Conservation (phyloP, 306 rosid species). For the Styphnolobium japonicum region DNA sequence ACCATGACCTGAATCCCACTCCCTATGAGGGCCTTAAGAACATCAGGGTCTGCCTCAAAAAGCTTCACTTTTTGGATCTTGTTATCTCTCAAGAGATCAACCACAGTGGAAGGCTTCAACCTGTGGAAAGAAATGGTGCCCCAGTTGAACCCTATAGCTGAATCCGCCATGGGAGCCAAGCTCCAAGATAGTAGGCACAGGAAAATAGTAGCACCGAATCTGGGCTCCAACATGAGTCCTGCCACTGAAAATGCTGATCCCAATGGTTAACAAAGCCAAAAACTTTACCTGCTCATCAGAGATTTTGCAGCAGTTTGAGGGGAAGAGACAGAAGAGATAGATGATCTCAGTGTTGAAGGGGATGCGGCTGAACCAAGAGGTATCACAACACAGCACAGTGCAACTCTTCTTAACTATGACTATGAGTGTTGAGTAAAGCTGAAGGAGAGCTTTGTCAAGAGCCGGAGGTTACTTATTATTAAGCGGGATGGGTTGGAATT, state of each 20-base stretch:
- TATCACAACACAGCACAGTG: too few species aligned
- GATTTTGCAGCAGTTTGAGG: neutral
- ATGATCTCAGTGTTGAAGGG: too few species aligned
- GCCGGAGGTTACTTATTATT: too few species aligned
- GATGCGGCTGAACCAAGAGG: neutral
- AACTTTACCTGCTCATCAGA: neutral
- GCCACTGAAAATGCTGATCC: conserved; percentile 5
- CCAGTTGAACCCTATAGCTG: conserved; percentile 89
- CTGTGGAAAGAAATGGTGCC: conserved; percentile 71
- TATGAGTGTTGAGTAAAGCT: neutral
- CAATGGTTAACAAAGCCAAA: neutral
- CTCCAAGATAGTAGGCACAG: conserved; percentile 26
- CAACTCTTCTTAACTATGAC: too few species aligned
- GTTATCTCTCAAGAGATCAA: conserved; percentile 66
- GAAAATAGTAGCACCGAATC: conserved; percentile 21
- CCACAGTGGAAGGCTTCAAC: conserved; percentile 74
- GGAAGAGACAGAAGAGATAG: neutral
- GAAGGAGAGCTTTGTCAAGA: neutral
- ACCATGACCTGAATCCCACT: conserved; percentile 80
- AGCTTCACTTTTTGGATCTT: conserved; percentile 77
- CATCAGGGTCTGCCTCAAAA: conserved; percentile 75
- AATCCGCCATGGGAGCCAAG: conserved; percentile 47
- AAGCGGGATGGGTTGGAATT: neutral
- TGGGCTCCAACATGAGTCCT: conserved; percentile 41
- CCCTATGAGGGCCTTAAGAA: conserved; percentile 58